Percentiles rank a stretch among this genome's conserved stretches.
Evolutionary conservation across 768 basidiomycete species (phyloP).

Genomic region (Dendrothele bispora): DNA sequence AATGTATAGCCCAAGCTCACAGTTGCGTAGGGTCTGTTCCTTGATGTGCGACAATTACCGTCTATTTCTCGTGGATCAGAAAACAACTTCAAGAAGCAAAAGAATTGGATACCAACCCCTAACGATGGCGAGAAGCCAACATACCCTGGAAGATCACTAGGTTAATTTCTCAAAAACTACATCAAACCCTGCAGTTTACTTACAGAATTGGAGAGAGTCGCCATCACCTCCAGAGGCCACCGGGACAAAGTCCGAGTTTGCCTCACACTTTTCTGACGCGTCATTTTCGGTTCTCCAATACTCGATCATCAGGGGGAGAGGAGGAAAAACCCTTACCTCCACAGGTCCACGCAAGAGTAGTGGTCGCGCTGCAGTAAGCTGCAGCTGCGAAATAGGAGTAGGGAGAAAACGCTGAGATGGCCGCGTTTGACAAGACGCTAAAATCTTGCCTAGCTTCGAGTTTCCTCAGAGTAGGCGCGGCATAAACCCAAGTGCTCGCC

Average conservation of each 20-base stretch:
- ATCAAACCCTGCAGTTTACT: neutral
- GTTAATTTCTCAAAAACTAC: slow-evolving; percentile 4
- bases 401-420: slow-evolving; percentile 31
- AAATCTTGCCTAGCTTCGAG: no score
- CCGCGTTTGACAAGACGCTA: no score
- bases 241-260: no score
- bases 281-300: no score
- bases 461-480: no score
- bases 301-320: no score
- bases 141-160: neutral
- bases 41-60: slow-evolving; percentile 45
- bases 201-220: slow-evolving; percentile 37
- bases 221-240: slow-evolving; percentile 48
- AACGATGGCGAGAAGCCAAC: no score
- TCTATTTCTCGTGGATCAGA: slow-evolving; percentile 25
- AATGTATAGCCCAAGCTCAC: slow-evolving; percentile 18
- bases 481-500: no score
- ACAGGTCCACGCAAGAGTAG: slow-evolving; percentile 36
- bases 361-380: slow-evolving; percentile 38
- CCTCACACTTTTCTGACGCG: no score
- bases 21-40: slow-evolving; percentile 42
- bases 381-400: slow-evolving; percentile 43
- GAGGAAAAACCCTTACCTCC: slow-evolving; percentile 27
- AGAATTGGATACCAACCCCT: no score
- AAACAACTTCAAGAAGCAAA: neutral